Evolutionary conservation across 1,284 basidiomycete species (phyloP), one percentile per base, ranked within the genome.

Genomic region (Fomitopsis betulina): DNA sequence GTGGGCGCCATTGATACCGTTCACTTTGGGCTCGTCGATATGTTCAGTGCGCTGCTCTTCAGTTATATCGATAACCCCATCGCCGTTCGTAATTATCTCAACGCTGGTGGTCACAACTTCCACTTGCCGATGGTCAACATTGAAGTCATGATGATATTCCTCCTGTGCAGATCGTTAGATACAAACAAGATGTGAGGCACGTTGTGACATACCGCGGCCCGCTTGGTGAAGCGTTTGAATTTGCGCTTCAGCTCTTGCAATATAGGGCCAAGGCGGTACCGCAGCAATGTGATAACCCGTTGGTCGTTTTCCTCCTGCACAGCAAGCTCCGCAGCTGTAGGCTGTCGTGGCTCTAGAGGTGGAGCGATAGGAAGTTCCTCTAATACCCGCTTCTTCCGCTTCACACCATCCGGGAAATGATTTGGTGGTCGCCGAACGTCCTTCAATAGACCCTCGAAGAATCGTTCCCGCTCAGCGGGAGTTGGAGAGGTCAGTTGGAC

Each of bases 181-280:
- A 45, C 15, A 21, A 12, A 49, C 10, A n/a, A 19, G 13, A 19
- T 21, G 7, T 5, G 25, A 35, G 7, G 21, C 27, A 12, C 33
- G 23, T 5, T 30, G 45, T 50, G 35, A 79, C 86, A 68, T 65
- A 94, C 94, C 68, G 82, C 84, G 45, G 93, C 91, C 43, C 84
- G 78, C 70, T 94, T 91, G 0, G 87, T 92, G 68, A 97, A 96
- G 63, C 92, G 83, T 77, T 94, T 94, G 75, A 92, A 96, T 75
- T 96, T 96, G 70, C 94, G 86, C 76, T 94, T 94, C 64, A 99
- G 77, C 71, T 98, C 95, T 2, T 83, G 84, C 40, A 98, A 75
- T 53, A 98, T 89, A 0, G 93, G 91, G 0, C 93, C 91, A 6
- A 99, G 81, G 10, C 93, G 84, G 70, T 88, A 93, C 70, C 93